Conservation (phyloP, 306 rosid genomes). For the Cicer judaicum region DNA sequence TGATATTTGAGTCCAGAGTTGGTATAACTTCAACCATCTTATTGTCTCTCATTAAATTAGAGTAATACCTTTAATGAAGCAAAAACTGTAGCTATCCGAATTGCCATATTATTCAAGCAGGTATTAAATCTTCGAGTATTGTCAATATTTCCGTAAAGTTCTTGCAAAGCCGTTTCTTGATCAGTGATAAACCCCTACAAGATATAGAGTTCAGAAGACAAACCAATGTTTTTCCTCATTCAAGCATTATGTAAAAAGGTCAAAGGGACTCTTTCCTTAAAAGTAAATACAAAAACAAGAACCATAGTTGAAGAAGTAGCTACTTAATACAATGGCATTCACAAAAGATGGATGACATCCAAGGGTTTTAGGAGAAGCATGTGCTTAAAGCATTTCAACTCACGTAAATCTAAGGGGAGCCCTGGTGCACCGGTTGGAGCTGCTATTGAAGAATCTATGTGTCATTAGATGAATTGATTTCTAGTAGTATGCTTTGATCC, state of each 20-base stretch:
- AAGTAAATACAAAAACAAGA: conserved; percentile 30
- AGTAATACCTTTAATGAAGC: conserved; percentile 81
- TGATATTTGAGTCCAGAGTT: conserved; percentile 1
- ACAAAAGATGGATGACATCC: conserved; percentile 9
- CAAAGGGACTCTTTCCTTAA: conserved; percentile 35
- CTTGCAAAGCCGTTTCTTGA: conserved; percentile 77
- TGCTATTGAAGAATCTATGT: not conserved
- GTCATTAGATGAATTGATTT: not conserved
- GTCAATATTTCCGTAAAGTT: conserved; percentile 68
- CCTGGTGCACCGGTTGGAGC: not conserved
- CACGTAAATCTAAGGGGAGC: not conserved
- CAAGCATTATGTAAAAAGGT: conserved; percentile 18
- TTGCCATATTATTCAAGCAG: conserved; percentile 77
- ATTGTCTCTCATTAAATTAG: conserved; percentile 13
- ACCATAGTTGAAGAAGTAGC: not conserved
- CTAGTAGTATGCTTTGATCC: not conserved
- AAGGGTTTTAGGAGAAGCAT: not conserved
- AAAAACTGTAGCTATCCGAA: conserved; percentile 88
- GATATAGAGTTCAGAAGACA: conserved; percentile 38
- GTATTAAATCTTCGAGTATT: conserved; percentile 65
- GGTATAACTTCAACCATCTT: not conserved
- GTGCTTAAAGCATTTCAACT: not conserved
- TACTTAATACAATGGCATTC: conserved; percentile 1
- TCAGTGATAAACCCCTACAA: conserved; percentile 85
- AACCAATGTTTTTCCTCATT: conserved; percentile 30